Percentiles rank a stretch among this genome's conserved stretches.
Evolutionary conservation across 139 green algal genomes (phyloP).

Genomic region (Micractinium conductrix): DNA sequence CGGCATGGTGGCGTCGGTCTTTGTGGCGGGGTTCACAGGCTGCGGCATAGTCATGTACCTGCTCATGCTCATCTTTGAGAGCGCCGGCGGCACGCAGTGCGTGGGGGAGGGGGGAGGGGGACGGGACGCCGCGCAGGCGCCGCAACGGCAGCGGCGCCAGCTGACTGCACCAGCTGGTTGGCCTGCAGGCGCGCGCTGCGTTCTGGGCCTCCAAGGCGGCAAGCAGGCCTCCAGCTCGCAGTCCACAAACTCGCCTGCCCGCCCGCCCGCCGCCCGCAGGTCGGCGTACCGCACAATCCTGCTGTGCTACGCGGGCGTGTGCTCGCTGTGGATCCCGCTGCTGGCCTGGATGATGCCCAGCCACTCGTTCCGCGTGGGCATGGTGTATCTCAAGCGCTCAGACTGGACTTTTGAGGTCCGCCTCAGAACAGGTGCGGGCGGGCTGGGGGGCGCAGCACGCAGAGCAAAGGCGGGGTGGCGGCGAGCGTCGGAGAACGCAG

Average conservation of each 20-base stretch:
- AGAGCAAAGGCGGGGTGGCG: too few relatives aligned
- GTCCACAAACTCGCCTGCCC: too few relatives aligned
- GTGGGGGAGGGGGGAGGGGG: too few relatives aligned
- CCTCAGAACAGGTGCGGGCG: conserved; percentile 18
- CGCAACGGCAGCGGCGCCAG: too few relatives aligned
- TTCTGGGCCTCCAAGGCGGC: too few relatives aligned
- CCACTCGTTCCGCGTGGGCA: conserved; percentile 53
- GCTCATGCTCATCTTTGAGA: conserved; percentile 56
- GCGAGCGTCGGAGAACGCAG: too few relatives aligned
- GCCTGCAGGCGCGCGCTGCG: too few relatives aligned
- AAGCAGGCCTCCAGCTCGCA: too few relatives aligned
- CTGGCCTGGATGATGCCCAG: conserved; percentile 70
- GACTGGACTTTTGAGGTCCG: conserved; percentile 49
- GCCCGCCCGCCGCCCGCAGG: conserved; percentile 29
- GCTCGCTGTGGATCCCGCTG: conserved; percentile 56
- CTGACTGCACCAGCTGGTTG: too few relatives aligned
- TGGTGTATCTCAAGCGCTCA: conserved; percentile 46
- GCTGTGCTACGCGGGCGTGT: conserved; percentile 52
- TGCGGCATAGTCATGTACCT: conserved; percentile 70
- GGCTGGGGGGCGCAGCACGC: too few relatives aligned
- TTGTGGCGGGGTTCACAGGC: conserved; percentile 70
- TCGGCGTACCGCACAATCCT: conserved; percentile 50
- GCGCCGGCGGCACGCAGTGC: conserved; percentile 28
- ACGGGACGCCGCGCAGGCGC: too few relatives aligned
- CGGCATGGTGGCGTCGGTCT: conserved; percentile 56